phyloP scores from a whole-genome alignment of 2,329 filamentous ascomycete species.

The Seiridium unicorne region DNA sequence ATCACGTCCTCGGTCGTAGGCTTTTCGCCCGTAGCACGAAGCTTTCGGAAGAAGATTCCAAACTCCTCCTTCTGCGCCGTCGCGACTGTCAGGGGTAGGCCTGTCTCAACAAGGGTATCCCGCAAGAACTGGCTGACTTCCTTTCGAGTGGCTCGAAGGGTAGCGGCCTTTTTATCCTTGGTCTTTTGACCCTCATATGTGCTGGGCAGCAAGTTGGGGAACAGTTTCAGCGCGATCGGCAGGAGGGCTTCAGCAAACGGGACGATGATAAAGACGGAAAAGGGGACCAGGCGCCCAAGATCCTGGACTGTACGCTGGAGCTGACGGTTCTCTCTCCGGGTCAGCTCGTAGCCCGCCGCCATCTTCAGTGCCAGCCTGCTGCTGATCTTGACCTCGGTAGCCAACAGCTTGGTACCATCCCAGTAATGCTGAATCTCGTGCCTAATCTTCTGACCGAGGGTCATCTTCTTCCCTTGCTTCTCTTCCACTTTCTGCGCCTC shows the following conservation, averaged over 20 bases:
- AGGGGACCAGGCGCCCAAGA: slow-evolving; percentile 86
- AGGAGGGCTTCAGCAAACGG: slow-evolving; percentile 93
- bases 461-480: slow-evolving; percentile 82
- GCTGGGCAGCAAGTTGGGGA: slow-evolving; percentile 95
- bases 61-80: slow-evolving; percentile 94
- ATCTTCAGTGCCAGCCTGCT: slow-evolving; percentile 91
- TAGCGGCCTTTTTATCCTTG: slow-evolving; percentile 83
- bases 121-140: slow-evolving; percentile 90
- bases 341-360: slow-evolving; percentile 96
- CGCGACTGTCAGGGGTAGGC: slow-evolving; percentile 78
- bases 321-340: slow-evolving; percentile 88
- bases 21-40: slow-evolving; percentile 84
- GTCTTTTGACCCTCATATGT: slow-evolving; percentile 92
- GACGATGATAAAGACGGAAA: slow-evolving; percentile 95
- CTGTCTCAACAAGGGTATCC: slow-evolving; percentile 88
- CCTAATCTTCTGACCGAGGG: slow-evolving; percentile 88
- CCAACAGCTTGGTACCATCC: slow-evolving; percentile 95
- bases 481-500: slow-evolving; percentile 62
- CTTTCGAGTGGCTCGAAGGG: slow-evolving; percentile 81
- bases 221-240: slow-evolving; percentile 86
- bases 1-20: slow-evolving; percentile 90
- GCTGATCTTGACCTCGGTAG: slow-evolving; percentile 90
- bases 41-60: slow-evolving; percentile 94
- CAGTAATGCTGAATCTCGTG: slow-evolving; percentile 93
- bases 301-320: slow-evolving; percentile 92